These are phyloP conservation scores for Biancaea sappan DNA, from an alignment of 306 rosid species.

Conservation along the genomic window DNA sequence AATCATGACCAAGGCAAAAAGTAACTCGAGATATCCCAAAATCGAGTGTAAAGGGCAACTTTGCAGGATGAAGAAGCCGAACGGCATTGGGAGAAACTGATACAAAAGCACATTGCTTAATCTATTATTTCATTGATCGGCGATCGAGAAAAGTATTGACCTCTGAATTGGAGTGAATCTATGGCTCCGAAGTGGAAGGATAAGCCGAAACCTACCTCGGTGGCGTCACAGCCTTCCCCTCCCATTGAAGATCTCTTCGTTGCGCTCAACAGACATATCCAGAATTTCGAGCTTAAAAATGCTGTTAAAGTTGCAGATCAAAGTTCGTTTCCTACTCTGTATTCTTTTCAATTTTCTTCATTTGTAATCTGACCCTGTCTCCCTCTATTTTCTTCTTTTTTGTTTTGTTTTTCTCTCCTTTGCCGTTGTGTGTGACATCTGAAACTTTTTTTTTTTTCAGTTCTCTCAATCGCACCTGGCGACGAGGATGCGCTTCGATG, in stretches of 20 bases:
- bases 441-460: constrained; percentile 41
- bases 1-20: too few species aligned
- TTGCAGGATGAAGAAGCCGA: neutral
- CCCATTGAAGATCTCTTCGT: constrained; percentile 87
- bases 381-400: neutral
- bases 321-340: constrained; percentile 45
- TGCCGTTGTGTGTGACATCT: neutral
- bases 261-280: constrained; percentile 70
- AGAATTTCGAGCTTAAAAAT: constrained; percentile 58
- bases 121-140: constrained; percentile 25
- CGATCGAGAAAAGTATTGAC: constrained; percentile 28
- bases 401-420: neutral
- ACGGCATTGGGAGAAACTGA: too few species aligned
- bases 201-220: constrained; percentile 50
- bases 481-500: constrained; percentile 90
- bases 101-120: neutral
- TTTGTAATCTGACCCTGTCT: neutral
- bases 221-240: constrained; percentile 64
- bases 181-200: constrained; percentile 89
- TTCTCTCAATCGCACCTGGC: constrained; percentile 67
- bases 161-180: neutral
- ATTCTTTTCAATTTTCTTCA: neutral
- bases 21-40: neutral
- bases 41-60: neutral
- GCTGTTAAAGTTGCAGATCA: constrained; percentile 87